Evolutionary conservation across 306 rosid species (phyloP).

Genomic region (Cucurbita maxima): DNA sequence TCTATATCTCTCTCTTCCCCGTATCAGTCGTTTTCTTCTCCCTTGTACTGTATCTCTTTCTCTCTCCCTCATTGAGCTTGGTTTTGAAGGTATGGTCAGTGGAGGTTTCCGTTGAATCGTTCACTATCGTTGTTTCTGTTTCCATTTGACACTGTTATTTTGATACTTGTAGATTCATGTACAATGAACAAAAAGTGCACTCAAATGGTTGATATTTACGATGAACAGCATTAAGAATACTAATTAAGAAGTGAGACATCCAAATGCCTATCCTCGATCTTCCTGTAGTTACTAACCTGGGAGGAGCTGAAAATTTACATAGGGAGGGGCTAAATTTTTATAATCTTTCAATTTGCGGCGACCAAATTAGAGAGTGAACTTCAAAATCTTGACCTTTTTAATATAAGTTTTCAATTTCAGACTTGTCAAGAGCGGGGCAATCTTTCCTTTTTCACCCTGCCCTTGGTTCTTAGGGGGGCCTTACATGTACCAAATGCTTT

Average conservation of each 20-base stretch:
- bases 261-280: neutral
- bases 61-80: neutral
- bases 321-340: neutral
- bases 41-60: neutral
- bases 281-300: neutral
- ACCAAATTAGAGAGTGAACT: neutral
- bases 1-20: neutral
- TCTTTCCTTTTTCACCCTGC: neutral
- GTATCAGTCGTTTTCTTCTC: neutral
- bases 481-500: neutral
- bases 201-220: neutral
- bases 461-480: neutral
- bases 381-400: neutral
- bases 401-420: neutral
- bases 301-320: neutral
- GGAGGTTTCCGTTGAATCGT: neutral
- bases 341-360: neutral
- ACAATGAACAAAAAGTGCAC: neutral
- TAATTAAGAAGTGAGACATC: neutral
- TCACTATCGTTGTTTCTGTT: neutral
- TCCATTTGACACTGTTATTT: neutral
- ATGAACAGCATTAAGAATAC: neutral
- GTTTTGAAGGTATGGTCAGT: neutral
- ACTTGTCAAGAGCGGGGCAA: neutral
- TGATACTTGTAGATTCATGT: neutral